Evolutionary conservation across 805 yeast species (phyloP).

Genomic region (Schizosaccharomyces lindneri): DNA sequence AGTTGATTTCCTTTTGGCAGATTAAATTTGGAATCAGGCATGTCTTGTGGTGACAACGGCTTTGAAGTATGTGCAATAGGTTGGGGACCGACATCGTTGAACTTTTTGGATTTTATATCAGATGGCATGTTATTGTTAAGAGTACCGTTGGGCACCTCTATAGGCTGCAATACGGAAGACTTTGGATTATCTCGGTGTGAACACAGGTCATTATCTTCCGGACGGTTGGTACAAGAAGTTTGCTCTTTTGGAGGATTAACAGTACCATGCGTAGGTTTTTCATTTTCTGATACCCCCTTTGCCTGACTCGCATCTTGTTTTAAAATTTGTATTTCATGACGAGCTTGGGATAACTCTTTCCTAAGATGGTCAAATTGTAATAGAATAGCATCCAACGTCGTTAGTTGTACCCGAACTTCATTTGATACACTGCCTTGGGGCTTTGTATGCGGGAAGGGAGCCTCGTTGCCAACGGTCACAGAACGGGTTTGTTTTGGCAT

Average conservation of each 20-base stretch:
- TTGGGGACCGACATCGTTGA: not conserved
- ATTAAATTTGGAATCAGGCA: not conserved
- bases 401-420: not conserved
- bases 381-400: not conserved
- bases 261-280: not conserved
- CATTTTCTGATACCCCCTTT: not conserved
- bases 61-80: not conserved
- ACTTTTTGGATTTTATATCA: not conserved
- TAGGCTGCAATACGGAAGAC: not conserved
- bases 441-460: not conserved
- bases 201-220: not conserved
- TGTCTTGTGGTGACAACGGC: not conserved
- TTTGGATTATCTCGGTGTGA: not conserved
- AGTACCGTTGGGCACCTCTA: too few relatives aligned
- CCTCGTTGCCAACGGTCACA: not conserved
- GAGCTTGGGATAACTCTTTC: not conserved
- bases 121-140: not conserved
- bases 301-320: not conserved
- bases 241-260: not conserved
- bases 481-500: not conserved
- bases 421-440: not conserved
- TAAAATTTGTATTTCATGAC: not conserved
- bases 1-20: not conserved
- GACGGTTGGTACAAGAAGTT: not conserved
- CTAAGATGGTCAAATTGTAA: not conserved